Conservation (phyloP, 768 basidiomycete genomes). For the Antrodiella citrinella region DNA sequence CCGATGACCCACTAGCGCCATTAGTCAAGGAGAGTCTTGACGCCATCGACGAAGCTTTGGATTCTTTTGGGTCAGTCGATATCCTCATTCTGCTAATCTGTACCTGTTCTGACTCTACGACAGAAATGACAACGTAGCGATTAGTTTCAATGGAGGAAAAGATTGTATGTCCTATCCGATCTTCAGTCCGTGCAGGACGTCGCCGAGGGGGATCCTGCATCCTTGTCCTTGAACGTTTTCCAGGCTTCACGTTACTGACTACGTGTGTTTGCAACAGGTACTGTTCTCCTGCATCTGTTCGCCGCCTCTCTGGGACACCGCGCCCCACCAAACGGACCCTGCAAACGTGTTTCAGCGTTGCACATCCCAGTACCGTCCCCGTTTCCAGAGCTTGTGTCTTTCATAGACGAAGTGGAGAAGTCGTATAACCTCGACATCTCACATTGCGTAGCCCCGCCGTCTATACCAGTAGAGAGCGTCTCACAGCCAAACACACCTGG, state of each 20-base stretch:
- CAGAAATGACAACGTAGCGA: constrained; percentile 63
- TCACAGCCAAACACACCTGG: constrained; percentile 26
- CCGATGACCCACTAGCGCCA: constrained; percentile 44
- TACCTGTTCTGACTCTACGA: neutral
- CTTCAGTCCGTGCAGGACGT: neutral
- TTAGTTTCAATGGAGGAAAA: constrained; percentile 98
- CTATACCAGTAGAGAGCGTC: constrained; percentile 40
- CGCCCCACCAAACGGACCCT: constrained; percentile 24
- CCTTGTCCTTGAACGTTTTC: constrained; percentile 3
- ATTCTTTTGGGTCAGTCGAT: constrained; percentile 69
- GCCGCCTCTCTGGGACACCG: constrained; percentile 59
- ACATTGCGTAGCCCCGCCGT: constrained; percentile 33
- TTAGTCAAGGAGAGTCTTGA: constrained; percentile 71
- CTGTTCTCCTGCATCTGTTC: constrained; percentile 88
- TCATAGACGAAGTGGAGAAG: constrained; percentile 57
- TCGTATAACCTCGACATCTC: constrained; percentile 75
- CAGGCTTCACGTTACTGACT: neutral
- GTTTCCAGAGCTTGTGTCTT: constrained; percentile 75
- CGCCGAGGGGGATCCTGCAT: neutral
- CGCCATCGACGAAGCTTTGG: constrained; percentile 73
- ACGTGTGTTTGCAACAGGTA: constrained; percentile 46
- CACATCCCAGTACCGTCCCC: constrained; percentile 91
- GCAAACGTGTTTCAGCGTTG: constrained; percentile 52
- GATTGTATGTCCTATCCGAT: constrained; percentile 59
- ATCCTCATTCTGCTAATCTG: too few species aligned